phyloP scores from a whole-genome alignment of 1,139 yeast species.

The Yamadazyma epiphylla region DNA sequence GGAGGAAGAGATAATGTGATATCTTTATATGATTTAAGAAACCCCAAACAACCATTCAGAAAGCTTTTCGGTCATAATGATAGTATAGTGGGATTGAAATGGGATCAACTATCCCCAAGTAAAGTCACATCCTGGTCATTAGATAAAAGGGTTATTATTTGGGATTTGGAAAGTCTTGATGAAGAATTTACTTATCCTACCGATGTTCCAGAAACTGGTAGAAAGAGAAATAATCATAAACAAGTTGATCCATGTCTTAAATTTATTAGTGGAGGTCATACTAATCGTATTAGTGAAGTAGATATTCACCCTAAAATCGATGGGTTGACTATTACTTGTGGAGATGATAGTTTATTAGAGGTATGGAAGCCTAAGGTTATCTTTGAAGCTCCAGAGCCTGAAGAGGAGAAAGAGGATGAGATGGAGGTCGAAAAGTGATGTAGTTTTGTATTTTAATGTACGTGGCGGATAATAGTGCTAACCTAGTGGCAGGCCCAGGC shows the following conservation, averaged over 20 bases:
- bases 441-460: neutral
- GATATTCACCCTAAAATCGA: constrained; percentile 47
- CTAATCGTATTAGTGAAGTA: constrained; percentile 47
- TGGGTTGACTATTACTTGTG: constrained; percentile 42
- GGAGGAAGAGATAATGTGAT: constrained; percentile 53
- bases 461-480: neutral
- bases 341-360: constrained; percentile 52
- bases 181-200: constrained; percentile 42
- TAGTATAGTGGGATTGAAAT: constrained; percentile 33
- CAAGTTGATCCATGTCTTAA: constrained; percentile 57
- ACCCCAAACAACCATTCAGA: constrained; percentile 43
- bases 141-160: constrained; percentile 46
- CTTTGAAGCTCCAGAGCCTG: constrained; percentile 40
- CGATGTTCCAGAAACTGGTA: constrained; percentile 18
- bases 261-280: constrained; percentile 60
- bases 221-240: constrained; percentile 15
- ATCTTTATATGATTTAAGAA: constrained; percentile 49
- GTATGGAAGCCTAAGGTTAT: constrained; percentile 51
- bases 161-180: constrained; percentile 47
- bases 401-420: constrained; percentile 25
- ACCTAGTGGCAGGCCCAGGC: too few relatives aligned
- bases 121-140: constrained; percentile 44
- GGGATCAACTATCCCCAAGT: constrained; percentile 32
- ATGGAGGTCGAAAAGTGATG: constrained; percentile 8
- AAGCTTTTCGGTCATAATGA: constrained; percentile 49